Base-by-base conservation (phyloP, 768 basidiomycete species). In the Tylopilus sp. region DNA sequence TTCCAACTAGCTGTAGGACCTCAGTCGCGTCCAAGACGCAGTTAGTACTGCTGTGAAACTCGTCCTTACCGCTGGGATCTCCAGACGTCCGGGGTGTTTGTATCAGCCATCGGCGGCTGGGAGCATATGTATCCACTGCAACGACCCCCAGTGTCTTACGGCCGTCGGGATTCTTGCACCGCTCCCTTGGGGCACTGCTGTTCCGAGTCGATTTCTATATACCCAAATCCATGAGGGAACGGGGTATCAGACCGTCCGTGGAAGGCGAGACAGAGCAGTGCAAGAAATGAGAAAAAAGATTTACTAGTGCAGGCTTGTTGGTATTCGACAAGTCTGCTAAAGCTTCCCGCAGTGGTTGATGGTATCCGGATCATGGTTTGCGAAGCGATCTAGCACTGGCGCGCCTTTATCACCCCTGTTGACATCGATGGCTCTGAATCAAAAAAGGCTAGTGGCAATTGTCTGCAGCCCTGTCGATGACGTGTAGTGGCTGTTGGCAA, bases 361-460 rank as follows among this genome's bases (percentile, higher is more conserved):
- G 31, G 5, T 13, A 31, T 43, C 36, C 59, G 53, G 59, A 56
- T 56, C 54, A 59, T 45, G 16, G 16, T 26, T 13, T 49, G 54
- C 52, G 24, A 33, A 40, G 14, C 45, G 34, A 33, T 22, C 37
- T 11, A 17, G 31, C 12, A 8, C 2, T 46, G 45, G 33, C 45
- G 45, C 33, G 43, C 41, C 31, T 42, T 29, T n/a, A 25, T 44
- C 25, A 47, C 41, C 30, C 62, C 41, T 43, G 58, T 49, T 38
- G 37, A 43, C 36, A 58, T 58, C 26, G 29, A 41, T 34, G 43
- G 44, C 26, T 48, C 37, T 40, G 31, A 44, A 56, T 45, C 45
- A 33, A 52, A 42, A n/a, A 45, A 34, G 52, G 52, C 29, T 48
- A 66, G 46, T 19, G n/a, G 4, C n/a, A 17, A 8, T 8, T 42